Evolutionary conservation across 2,329 filamentous ascomycete genomes (phyloP), one percentile per base, ranked within the genome.

Genomic region (Curvularia verruculosa): DNA sequence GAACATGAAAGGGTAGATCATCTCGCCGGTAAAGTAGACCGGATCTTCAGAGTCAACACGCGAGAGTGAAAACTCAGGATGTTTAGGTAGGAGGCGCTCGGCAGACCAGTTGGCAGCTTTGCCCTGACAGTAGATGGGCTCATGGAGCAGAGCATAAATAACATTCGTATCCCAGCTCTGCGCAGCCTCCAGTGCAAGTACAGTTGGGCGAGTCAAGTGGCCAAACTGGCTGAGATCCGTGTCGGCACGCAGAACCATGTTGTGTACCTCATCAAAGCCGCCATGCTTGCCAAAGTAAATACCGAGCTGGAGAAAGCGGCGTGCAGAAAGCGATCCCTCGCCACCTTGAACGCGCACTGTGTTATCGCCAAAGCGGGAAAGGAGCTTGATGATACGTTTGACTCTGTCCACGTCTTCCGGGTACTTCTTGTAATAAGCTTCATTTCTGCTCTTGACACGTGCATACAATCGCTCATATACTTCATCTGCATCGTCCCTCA

Each of bases 1-100:
- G 65, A 96, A 93, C 82, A 93, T 90, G 76, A 90, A 89, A 0
- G 90, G 89, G 74, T 87, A 96, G 49, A 96, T 85, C 92, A 96
- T 97, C 79, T 98, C 94, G 58, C 93, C 92, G 0, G 91, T 92
- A 78, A 97, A 96, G 75, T 85, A 90, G 21, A 95, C 80, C 0
- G 88, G 87, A 2, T 78, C 72, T 5, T 80, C 74, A 0, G 73
- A 72, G 8, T 78, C 63, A 36, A 76, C 68, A 7, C 74, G 75
- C 2, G 79, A 49, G 6, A 66, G 56, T 1, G 60, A 63, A 72
- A 85, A 87, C 15, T 76, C 77, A 0, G 79, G 72, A 58, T 77
- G 78, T 66, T 57, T 75, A 61, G 82, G 75, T 63, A 89, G 82
- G 51, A 92, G 78, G 2, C 87, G 82, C 37, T 88, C 80, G 2